phyloP scores from a whole-genome alignment of 305 asterid species.

The Solanum hybrid region DNA sequence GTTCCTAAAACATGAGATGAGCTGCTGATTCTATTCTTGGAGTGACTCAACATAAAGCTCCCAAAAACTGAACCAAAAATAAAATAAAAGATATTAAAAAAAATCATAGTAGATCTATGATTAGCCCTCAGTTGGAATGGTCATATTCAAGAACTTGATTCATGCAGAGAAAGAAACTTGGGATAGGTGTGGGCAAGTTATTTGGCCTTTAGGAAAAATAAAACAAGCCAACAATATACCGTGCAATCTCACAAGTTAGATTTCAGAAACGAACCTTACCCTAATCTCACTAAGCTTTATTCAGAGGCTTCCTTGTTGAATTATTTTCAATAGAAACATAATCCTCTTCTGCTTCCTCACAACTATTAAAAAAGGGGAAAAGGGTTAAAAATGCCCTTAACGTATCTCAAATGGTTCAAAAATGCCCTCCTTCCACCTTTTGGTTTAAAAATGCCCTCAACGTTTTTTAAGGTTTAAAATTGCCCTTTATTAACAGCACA shows the following conservation, averaged over 20 bases:
- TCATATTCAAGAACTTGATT: background rate
- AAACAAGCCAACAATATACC: background rate
- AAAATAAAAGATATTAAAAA: too few species aligned
- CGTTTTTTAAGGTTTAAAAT: too few species aligned
- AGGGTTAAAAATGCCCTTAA: too few species aligned
- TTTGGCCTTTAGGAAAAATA: background rate
- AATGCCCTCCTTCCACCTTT: too few species aligned
- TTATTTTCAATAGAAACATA: background rate
- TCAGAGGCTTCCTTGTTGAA: background rate
- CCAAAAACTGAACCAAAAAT: background rate
- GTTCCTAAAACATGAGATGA: background rate
- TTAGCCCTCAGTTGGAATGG: background rate
- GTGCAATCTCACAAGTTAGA: background rate
- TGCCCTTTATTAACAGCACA: too few species aligned
- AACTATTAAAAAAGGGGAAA: background rate
- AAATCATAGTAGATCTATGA: background rate
- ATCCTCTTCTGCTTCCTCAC: background rate
- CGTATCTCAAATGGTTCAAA: too few species aligned
- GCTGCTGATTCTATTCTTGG: background rate
- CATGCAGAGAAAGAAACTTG: background rate
- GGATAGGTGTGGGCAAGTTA: background rate
- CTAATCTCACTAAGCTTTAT: background rate
- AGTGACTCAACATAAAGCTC: background rate
- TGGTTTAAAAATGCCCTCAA: too few species aligned
- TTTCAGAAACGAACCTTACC: background rate